These are phyloP conservation scores for Erodium texanum DNA, from an alignment of 441 rosid species.

Conservation along the genomic window DNA sequence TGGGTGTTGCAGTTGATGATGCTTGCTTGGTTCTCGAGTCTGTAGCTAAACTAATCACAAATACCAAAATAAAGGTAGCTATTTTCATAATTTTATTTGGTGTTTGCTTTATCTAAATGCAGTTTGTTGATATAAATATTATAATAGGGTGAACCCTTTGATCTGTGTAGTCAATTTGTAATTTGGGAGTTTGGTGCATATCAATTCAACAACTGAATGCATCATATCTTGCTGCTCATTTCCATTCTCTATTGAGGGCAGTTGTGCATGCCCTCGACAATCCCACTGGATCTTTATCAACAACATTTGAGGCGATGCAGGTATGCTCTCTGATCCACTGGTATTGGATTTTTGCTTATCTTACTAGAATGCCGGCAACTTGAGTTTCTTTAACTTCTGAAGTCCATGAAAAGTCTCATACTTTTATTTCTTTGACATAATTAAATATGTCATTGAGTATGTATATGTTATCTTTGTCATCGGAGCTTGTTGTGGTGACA, in stretches of 20 bases:
- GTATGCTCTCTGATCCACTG: constrained; percentile 18
- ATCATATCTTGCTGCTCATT: constrained; percentile 24
- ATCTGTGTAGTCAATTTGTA: constrained; percentile 35
- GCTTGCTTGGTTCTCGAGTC: constrained; percentile 28
- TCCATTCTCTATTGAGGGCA: constrained; percentile 32
- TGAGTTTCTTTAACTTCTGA: not conserved
- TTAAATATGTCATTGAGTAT: not conserved
- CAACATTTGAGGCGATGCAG: constrained; percentile 54
- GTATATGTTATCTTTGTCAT: not conserved
- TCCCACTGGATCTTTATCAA: constrained; percentile 50
- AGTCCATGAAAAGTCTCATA: not conserved
- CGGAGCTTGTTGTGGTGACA: not conserved
- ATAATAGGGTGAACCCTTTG: constrained; percentile 9
- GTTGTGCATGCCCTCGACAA: constrained; percentile 50
- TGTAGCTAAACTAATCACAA: constrained; percentile 28
- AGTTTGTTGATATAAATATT: not conserved
- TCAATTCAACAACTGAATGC: constrained; percentile 45
- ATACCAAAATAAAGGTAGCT: constrained; percentile 41
- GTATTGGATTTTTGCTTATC: not conserved
- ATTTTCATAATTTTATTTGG: not conserved
- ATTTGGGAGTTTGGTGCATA: constrained; percentile 49
- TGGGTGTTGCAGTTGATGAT: constrained; percentile 27
- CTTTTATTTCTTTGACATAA: not conserved
- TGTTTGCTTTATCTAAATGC: not conserved
- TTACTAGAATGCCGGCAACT: not conserved